Evolutionary conservation across 768 basidiomycete genomes (phyloP).

Genomic region (Amanita molliuscula): DNA sequence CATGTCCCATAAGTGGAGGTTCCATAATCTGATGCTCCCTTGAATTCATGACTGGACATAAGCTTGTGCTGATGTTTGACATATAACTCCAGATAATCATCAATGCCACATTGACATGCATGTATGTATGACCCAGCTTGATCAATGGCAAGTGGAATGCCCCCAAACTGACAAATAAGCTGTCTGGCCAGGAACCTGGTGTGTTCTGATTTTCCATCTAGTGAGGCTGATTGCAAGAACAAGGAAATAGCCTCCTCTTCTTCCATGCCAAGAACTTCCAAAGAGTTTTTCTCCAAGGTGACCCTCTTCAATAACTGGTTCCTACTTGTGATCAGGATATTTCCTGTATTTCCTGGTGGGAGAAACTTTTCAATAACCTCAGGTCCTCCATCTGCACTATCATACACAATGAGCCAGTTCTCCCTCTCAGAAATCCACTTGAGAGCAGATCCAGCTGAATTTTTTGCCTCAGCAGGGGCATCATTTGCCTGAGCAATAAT

Average conservation of each 20-base stretch:
- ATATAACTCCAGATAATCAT: constrained; percentile 10
- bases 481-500: constrained; percentile 4
- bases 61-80: constrained; percentile 2
- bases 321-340: constrained; percentile 12
- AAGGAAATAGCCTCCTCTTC: constrained; percentile 11
- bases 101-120: constrained; percentile 5
- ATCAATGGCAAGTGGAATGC: constrained; percentile 12
- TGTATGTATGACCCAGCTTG: constrained; percentile 12
- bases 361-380: constrained; percentile 6
- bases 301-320: constrained; percentile 6
- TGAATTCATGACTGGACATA: constrained; percentile 4
- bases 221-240: constrained; percentile 8
- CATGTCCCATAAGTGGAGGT: constrained; percentile 11
- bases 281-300: neutral
- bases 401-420: constrained; percentile 12
- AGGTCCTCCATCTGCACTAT: constrained; percentile 6
- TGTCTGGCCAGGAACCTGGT: neutral
- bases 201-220: neutral
- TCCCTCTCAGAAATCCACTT: constrained; percentile 8
- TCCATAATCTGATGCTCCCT: constrained; percentile 10
- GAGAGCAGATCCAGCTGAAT: constrained; percentile 3
- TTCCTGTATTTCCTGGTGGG: no score
- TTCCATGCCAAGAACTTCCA: constrained; percentile 8
- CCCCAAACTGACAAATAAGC: neutral
- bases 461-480: neutral